Conservation (phyloP, 225 moss, liverwort and hornwort species). For the Antitrichia curtipendula region DNA sequence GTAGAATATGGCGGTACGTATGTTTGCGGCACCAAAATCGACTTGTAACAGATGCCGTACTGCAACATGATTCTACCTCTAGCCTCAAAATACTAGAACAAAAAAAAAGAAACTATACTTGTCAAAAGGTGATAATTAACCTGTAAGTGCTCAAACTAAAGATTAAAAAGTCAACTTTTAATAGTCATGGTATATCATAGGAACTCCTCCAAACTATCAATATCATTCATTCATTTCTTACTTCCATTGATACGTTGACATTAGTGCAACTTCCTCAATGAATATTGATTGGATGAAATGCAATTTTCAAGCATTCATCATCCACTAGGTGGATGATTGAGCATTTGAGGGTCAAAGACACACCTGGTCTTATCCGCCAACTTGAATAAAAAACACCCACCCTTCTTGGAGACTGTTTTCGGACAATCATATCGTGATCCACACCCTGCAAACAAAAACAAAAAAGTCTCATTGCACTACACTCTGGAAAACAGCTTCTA, state of each 20-base stretch:
- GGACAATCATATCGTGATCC: slow-evolving; percentile 38
- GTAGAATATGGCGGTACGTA: neutral
- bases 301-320: neutral
- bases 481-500: neutral
- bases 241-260: neutral
- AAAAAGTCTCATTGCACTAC: neutral
- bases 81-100: neutral
- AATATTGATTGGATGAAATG: neutral
- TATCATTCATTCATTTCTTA: neutral
- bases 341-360: neutral
- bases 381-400: slow-evolving; percentile 71
- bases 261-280: neutral
- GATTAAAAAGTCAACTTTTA: neutral
- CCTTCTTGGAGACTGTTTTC: slow-evolving; percentile 47
- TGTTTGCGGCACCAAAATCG: neutral
- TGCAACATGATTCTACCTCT: neutral
- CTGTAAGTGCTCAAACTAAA: neutral
- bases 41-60: neutral
- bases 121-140: neutral
- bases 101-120: neutral
- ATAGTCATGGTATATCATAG: neutral
- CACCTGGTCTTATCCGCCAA: slow-evolving; percentile 85
- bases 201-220: neutral
- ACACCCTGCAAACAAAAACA: slow-evolving; percentile 40
- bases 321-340: neutral